A percentile compares a stretch with the other conserved stretches of the same genome.
phyloP scores from a whole-genome alignment of 2,329 filamentous ascomycete genomes.

The Apiospora aurea region DNA sequence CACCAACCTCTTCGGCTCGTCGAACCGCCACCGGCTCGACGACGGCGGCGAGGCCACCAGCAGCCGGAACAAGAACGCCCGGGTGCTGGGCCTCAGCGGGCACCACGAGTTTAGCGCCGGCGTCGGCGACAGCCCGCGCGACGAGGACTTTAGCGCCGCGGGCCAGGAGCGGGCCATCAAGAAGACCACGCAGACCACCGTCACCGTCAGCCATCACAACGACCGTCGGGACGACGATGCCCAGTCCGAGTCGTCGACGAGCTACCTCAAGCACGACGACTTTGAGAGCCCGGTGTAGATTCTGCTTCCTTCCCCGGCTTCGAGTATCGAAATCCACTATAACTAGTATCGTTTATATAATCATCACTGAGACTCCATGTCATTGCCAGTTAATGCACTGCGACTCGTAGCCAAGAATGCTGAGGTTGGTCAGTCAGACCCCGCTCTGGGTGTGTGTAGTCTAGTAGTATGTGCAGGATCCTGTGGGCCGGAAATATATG shows the following conservation, averaged over 20 bases:
- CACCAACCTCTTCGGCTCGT: not conserved
- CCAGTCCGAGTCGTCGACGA: conserved; percentile 3
- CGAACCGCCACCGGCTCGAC: not conserved
- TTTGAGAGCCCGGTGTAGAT: not conserved
- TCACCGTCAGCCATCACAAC: not conserved
- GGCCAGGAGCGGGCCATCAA: conserved; percentile 4
- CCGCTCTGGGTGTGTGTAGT: no score
- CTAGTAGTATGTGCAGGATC: no score
- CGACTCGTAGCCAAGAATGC: no score
- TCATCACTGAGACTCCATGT: no score
- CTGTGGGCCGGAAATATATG: no score
- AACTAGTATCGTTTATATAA: no score
- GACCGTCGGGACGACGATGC: not conserved
- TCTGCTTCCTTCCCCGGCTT: no score
- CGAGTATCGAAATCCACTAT: not conserved
- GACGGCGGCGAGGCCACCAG: conserved; percentile 25
- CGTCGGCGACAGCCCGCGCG: not conserved
- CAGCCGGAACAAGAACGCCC: conserved; percentile 26
- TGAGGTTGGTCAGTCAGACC: no score
- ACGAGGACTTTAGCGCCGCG: no score
- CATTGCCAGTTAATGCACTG: no score
- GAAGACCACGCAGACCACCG: conserved; percentile 4
- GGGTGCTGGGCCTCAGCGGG: conserved; percentile 24
- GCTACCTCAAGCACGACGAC: not conserved
- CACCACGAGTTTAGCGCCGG: not conserved